A percentile compares a stretch with the other conserved stretches of the same genome.
Evolutionary conservation across 257 asterid species (phyloP).

Genomic region (Nicotiana undulata): DNA sequence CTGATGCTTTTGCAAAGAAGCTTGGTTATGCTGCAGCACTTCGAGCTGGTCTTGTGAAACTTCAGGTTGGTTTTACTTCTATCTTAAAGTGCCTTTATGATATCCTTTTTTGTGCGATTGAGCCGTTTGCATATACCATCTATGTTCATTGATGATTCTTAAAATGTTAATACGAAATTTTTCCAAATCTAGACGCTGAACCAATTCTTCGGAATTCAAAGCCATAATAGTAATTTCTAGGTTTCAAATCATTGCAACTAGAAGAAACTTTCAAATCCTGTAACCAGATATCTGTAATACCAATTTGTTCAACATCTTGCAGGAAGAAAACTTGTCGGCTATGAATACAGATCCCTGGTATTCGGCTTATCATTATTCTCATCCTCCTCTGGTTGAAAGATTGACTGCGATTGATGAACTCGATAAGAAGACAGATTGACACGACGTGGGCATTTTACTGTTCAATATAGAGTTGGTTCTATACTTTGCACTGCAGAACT

Average conservation of each 20-base stretch:
- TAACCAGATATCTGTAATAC: neutral
- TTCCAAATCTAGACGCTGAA: neutral
- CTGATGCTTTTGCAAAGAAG: constrained; percentile 89
- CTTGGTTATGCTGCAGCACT: constrained; percentile 74
- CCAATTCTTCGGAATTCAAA: neutral
- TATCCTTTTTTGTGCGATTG: neutral
- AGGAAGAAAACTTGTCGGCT: constrained; percentile 87
- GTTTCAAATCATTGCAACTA: neutral
- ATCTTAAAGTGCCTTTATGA: neutral
- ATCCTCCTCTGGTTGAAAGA: constrained; percentile 92
- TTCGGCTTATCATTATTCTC: constrained; percentile 92
- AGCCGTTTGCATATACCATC: neutral
- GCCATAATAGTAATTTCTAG: neutral
- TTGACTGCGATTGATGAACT: constrained; percentile 66
- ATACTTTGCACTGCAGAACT: neutral
- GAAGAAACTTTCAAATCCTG: neutral
- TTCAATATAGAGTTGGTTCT: neutral
- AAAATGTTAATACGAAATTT: neutral
- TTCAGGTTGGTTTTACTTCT: constrained; percentile 42
- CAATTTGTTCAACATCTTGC: constrained; percentile 2
- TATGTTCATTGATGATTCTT: neutral
- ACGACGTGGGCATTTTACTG: neutral
- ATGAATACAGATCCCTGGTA: constrained; percentile 95
- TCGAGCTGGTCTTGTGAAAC: constrained; percentile 82
- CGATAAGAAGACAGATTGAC: constrained; percentile 59